A percentile compares a stretch with the other conserved stretches of the same genome.
Evolutionary conservation across 2,329 filamentous ascomycete genomes (phyloP).

Genomic region (Cytospora piceae): DNA sequence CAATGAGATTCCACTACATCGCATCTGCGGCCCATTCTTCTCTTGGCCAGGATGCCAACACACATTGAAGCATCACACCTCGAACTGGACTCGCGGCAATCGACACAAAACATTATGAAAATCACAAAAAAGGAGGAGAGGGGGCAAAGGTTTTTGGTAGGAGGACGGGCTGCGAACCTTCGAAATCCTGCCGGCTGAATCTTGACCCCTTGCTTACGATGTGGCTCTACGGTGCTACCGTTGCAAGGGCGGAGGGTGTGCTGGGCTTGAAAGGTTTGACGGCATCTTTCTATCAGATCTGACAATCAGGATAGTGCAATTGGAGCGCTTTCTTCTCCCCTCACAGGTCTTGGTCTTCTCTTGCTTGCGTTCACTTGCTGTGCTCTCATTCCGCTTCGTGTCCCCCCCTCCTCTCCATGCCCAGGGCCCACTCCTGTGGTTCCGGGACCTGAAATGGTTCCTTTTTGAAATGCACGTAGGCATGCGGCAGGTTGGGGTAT

Average conservation of each 20-base stretch:
- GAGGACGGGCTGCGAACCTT: background rate
- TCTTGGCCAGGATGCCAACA: background rate
- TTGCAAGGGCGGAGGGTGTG: background rate
- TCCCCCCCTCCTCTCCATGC: background rate
- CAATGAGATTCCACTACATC: background rate
- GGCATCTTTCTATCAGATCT: background rate
- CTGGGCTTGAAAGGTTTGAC: background rate
- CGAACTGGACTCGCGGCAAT: background rate
- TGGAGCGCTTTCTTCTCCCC: background rate
- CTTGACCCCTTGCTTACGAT: background rate
- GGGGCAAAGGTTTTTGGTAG: background rate
- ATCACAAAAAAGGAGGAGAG: background rate
- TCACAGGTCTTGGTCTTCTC: background rate
- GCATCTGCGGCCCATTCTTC: background rate
- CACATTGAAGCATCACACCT: background rate
- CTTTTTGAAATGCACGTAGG: background rate
- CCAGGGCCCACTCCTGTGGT: too few species aligned
- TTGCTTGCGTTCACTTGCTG: background rate
- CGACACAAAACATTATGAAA: background rate
- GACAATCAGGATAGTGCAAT: slow-evolving; percentile 1
- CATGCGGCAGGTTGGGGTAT: background rate
- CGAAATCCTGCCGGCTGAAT: background rate
- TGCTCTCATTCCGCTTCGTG: background rate
- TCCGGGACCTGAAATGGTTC: too few species aligned
- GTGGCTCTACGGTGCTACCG: background rate